Conservation (phyloP, 2,329 filamentous ascomycete species). For the Raffaelea albimanens region DNA sequence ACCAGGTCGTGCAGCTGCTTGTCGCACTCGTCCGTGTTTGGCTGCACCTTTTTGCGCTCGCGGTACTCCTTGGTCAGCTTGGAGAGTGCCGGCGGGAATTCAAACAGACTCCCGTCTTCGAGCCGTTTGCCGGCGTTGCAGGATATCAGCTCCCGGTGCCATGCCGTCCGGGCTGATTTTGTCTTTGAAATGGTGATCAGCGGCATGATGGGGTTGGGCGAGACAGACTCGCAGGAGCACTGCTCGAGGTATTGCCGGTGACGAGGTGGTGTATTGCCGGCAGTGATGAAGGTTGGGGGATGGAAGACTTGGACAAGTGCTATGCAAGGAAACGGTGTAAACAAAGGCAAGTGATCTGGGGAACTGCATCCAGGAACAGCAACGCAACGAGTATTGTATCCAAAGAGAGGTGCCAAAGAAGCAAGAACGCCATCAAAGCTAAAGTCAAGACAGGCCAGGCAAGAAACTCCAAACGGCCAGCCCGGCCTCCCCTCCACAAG, state of each 20-base stretch:
- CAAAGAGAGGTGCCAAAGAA: neutral
- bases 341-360: neutral
- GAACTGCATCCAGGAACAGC: neutral
- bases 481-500: too few relatives aligned
- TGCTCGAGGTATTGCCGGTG: too few relatives aligned
- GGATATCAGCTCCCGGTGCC: constrained; percentile 4
- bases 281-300: neutral
- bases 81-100: neutral
- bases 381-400: neutral
- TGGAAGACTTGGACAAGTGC: neutral
- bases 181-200: neutral
- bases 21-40: constrained; percentile 1
- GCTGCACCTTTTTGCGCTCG: neutral
- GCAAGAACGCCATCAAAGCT: neutral
- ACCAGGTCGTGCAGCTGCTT: constrained; percentile 20
- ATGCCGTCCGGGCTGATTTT: neutral
- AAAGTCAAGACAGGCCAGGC: neutral
- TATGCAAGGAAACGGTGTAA: neutral
- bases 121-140: constrained; percentile 1
- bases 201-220: neutral
- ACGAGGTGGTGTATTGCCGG: neutral
- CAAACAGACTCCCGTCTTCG: neutral
- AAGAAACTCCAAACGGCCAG: too few relatives aligned
- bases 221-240: too few relatives aligned
- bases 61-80: constrained; percentile 5